Base-by-base conservation (phyloP, 2,329 filamentous ascomycete species). In the Penicillium sp. region DNA sequence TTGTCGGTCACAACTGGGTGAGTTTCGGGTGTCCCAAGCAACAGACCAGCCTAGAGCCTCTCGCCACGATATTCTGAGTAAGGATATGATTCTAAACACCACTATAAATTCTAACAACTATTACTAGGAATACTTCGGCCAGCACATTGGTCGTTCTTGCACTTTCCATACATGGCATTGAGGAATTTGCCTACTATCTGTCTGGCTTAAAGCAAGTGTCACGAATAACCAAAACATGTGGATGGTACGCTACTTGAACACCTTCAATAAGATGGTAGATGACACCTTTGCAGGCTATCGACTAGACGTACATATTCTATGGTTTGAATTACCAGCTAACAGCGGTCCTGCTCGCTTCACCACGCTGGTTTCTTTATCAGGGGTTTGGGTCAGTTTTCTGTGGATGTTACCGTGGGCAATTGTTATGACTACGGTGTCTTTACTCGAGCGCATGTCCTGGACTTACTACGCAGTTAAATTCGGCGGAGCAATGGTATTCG, bases 1-100 rank as follows among this genome's bases (percentile, higher is more conserved):
- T 86, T 53, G 71, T 85, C 11, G 81, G 83, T 0, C 83, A 87
- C 49, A 64, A 63, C 1, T 87, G 83, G 83, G 82, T 82, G 1
- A 46, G 59, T 13, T 77, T 48, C n/a, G 43, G 47, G 25, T 30
- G 29, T 17, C 15, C n/a, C 8, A 23, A 16, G 18, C 10, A 25
- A 42, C 20, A 4, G 18, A 23, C 20, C 25, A 34, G 5, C 20
- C 36, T 8, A 27, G 4, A 11, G 40, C 33, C 14, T 41, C 39
- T 2, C 41, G 34, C 20, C 29, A 17, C 16, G 72, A 31, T 1
- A 21, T 48, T 11, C 27, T 36, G 3, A 11, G 44, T 51, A 50
- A 26, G 25, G 33, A 43, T 16, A 36, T 14, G 5, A 3, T 21
- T 20, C 17, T 36, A 13, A 32, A 17, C n/a, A 23, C 16, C 30